Evolutionary conservation across 2,329 filamentous ascomycete genomes (phyloP).

Genomic region (Macrophomina phaseolina): DNA sequence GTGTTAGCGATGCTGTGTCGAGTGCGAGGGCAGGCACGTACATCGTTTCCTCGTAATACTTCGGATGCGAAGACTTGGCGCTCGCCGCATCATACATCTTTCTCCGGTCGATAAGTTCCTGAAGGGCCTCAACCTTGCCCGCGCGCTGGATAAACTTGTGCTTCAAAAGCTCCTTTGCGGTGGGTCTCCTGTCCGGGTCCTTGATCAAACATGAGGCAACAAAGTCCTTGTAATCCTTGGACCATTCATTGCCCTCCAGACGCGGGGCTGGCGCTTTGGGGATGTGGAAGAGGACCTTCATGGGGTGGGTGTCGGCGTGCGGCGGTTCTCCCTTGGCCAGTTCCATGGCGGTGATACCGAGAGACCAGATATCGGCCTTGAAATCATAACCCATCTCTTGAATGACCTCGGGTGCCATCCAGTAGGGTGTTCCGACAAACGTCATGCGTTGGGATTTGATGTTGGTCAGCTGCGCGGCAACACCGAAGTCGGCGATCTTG

Average conservation of each 20-base stretch:
- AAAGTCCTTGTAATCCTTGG: constrained; percentile 93
- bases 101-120: constrained; percentile 83
- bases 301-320: constrained; percentile 93
- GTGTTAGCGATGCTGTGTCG: neutral
- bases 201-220: constrained; percentile 89
- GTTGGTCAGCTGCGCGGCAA: constrained; percentile 93
- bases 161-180: constrained; percentile 83
- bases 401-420: constrained; percentile 99
- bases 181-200: constrained; percentile 82
- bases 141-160: constrained; percentile 88
- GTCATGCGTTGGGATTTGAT: constrained; percentile 98
- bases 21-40: constrained; percentile 42
- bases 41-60: constrained; percentile 94
- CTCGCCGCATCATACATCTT: constrained; percentile 81
- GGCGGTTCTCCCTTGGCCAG: constrained; percentile 90
- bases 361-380: constrained; percentile 96
- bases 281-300: constrained; percentile 97
- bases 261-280: constrained; percentile 87
- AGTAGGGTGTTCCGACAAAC: constrained; percentile 96
- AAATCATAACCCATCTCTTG: constrained; percentile 98
- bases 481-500: constrained; percentile 96
- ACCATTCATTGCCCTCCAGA: constrained; percentile 80
- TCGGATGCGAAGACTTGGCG: constrained; percentile 68
- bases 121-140: constrained; percentile 84
- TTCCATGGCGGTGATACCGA: constrained; percentile 93